Base-by-base conservation (phyloP, 2,329 filamentous ascomycete genomes). In the Fusarium protoensiforme region DNA sequence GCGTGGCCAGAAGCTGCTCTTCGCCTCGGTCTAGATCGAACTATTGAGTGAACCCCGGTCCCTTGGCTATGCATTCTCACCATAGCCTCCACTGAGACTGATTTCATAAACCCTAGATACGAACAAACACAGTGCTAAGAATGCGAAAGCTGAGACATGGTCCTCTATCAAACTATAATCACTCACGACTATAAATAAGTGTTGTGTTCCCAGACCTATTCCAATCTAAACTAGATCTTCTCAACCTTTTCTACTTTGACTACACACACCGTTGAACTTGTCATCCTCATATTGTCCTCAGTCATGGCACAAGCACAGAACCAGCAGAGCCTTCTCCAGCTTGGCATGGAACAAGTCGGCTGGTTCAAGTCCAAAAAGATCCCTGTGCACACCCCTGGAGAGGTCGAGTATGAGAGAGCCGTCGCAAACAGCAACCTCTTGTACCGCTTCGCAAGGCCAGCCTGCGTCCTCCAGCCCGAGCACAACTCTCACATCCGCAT, bases 401-500 rank as follows among this genome's bases (percentile, higher is more conserved):
- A 68, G 0, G 54, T 68, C 0, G 64, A 65, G 13, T 75, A 74
- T 13, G 72, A 75, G 24, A 63, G 64, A 9, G 59, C 72, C 7
- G 64, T 75, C 1, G 72, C 66, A 1, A 74, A 73, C 9, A 9
- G 56, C 3, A 75, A 75, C 10, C 69, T 74, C 7, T 14, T 74
- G 13, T 75, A 69, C n/a, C 71, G 66, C 9, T 75, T 72, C 18
- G 51, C 35, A 0, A 72, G 71, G 24, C 73, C 71, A 0, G 66
- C 33, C 5, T 72, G 66, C 24, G 71, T 75, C 6, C 41, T 65
- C 5, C 66, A 74, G 16, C 73, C 73, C 2, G 69, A 67, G 8
- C 60, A 67, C n/a, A 39, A 64, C 13, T 65, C 43, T 5, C 64
- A 75, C 2, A 51, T 75, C 20, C 58, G 53, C 13, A 31, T 35